Conservation (phyloP, 2,329 filamentous ascomycete genomes). For the Xylariaceae sp. region DNA sequence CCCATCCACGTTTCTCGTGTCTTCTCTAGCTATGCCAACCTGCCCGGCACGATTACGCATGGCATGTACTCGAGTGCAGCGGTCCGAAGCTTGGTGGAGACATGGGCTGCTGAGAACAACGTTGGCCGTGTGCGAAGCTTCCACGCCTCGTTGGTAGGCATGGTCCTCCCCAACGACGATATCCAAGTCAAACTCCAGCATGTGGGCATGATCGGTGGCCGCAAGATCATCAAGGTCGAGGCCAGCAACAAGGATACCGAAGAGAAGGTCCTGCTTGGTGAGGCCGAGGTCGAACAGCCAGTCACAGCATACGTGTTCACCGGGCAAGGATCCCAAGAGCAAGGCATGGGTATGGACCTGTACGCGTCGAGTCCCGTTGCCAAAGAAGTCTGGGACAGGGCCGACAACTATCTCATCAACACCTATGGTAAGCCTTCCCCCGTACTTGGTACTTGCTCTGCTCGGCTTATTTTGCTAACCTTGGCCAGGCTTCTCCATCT, state of each 20-base stretch:
- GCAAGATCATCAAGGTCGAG: slow-evolving; percentile 99
- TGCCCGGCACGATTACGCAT: slow-evolving; percentile 96
- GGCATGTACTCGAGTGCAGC: slow-evolving; percentile 99
- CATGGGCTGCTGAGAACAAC: slow-evolving; percentile 98
- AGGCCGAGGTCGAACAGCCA: slow-evolving; percentile 96
- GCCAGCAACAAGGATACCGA: slow-evolving; percentile 92
- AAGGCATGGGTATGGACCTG: slow-evolving; percentile 99
- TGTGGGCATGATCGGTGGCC: slow-evolving; percentile 93
- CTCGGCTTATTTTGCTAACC: slow-evolving; percentile 6
- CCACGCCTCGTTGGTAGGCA: slow-evolving; percentile 93
- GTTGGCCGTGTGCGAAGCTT: slow-evolving; percentile 95
- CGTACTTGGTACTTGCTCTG: neutral
- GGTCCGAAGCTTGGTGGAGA: slow-evolving; percentile 92
- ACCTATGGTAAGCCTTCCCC: slow-evolving; percentile 71
- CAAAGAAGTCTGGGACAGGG: slow-evolving; percentile 95
- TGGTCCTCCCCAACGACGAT: slow-evolving; percentile 95
- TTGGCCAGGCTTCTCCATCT: slow-evolving; percentile 79
- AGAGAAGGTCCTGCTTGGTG: slow-evolving; percentile 90
- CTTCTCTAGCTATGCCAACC: slow-evolving; percentile 90
- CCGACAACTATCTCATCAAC: slow-evolving; percentile 96
- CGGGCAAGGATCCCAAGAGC: slow-evolving; percentile 95
- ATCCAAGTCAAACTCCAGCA: slow-evolving; percentile 94
- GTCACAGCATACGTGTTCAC: slow-evolving; percentile 97
- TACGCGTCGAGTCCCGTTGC: slow-evolving; percentile 91
- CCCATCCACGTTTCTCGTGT: slow-evolving; percentile 97